Conservation (phyloP, 2,329 filamentous ascomycete species). For the Mycosphaerella sp. region DNA sequence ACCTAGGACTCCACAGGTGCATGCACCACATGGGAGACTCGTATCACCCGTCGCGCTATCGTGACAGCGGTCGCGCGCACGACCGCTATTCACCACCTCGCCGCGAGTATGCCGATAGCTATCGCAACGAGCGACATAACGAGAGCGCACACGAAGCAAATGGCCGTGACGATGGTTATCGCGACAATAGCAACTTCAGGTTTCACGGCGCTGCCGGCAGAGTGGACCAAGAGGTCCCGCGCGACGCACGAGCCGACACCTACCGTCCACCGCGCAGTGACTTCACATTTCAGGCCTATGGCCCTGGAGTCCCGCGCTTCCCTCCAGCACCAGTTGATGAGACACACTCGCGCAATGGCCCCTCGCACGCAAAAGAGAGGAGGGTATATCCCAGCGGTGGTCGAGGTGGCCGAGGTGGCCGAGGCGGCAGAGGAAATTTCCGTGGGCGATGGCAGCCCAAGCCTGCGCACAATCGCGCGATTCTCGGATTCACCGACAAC, state of each 20-base stretch:
- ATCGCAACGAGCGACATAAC: not conserved
- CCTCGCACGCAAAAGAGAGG: not conserved
- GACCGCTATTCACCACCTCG: conserved; percentile 1
- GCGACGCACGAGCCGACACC: conserved; percentile 6
- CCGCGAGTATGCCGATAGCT: conserved; percentile 9
- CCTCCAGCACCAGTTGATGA: conserved; percentile 13
- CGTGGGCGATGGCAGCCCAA: conserved; percentile 21
- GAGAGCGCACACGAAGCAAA: not conserved
- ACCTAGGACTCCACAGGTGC: not conserved
- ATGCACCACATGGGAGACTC: conserved; percentile 10
- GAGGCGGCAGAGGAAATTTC: conserved; percentile 6
- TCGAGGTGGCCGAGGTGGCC: conserved; percentile 8
- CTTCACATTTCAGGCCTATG: conserved; percentile 26
- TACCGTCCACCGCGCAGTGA: conserved; percentile 18
- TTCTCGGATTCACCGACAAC: conserved; percentile 37
- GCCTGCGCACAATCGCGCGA: conserved; percentile 40
- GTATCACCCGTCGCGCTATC: conserved; percentile 8
- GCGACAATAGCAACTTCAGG: conserved; percentile 14
- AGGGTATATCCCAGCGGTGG: not conserved
- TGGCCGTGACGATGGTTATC: conserved; percentile 1
- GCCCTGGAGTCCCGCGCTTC: conserved; percentile 22
- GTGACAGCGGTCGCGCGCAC: conserved; percentile 1
- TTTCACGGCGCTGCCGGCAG: conserved; percentile 25
- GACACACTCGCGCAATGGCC: not conserved
- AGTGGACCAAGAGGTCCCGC: not conserved